A percentile compares a stretch with the other conserved stretches of the same genome.
These are phyloP conservation scores for Aphanomyces invadans DNA, from an alignment of 352 stramenopile species.

Conservation along the genomic window DNA sequence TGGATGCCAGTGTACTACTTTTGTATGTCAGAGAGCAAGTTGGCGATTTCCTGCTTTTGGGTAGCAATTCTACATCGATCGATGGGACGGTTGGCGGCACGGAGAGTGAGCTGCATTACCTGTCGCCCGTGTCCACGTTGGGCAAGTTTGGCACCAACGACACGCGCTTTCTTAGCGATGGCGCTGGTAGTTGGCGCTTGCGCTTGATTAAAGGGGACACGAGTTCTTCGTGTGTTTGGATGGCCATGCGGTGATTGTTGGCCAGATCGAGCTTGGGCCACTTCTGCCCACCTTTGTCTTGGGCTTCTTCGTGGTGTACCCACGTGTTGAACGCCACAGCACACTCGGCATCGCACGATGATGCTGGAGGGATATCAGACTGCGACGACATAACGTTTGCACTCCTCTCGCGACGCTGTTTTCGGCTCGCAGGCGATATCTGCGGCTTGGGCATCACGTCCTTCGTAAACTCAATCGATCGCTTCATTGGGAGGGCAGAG, in stretches of 20 bases:
- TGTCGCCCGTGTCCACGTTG: neutral
- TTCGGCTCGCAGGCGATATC: neutral
- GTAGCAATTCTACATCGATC: neutral
- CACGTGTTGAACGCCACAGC: neutral
- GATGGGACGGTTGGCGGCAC: neutral
- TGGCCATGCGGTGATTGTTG: neutral
- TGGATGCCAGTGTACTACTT: slow-evolving; percentile 16
- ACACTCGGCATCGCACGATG: neutral
- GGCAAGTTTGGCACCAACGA: slow-evolving; percentile 6
- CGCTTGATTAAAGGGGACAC: slow-evolving; percentile 7
- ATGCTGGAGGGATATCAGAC: too few relatives aligned
- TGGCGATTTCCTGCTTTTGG: slow-evolving; percentile 14
- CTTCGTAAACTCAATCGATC: neutral
- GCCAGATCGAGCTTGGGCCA: slow-evolving; percentile 8
- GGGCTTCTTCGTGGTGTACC: neutral
- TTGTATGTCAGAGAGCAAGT: slow-evolving; percentile 14
- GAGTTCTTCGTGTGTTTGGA: neutral
- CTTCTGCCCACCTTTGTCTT: neutral
- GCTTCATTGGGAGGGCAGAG: too few relatives aligned
- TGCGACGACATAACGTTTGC: too few relatives aligned
- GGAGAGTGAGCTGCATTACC: neutral
- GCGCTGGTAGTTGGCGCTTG: neutral
- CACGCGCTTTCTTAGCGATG: neutral
- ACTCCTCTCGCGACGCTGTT: neutral
- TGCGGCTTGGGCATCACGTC: neutral